These are phyloP conservation scores for Paraurostyla sp. DNA, from an alignment of 73 alveolate species.

Conservation along the genomic window DNA sequence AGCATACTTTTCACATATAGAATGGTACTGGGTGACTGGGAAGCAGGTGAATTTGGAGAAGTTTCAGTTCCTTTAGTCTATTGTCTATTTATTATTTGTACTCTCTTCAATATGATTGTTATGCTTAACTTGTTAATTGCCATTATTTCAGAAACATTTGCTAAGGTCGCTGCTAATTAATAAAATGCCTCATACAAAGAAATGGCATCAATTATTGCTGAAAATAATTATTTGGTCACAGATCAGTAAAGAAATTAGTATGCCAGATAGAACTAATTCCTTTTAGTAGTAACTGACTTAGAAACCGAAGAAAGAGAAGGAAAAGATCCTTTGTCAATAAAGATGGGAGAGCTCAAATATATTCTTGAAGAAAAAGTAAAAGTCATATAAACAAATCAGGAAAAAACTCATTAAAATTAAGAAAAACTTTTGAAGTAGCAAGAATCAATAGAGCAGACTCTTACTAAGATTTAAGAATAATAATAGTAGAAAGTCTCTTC, in stretches of 20 bases:
- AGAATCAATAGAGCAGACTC: too few relatives aligned
- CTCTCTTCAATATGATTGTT: slow-evolving; percentile 27
- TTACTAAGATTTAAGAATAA: too few relatives aligned
- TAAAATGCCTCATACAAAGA: not conserved
- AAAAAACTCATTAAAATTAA: too few relatives aligned
- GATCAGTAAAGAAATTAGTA: not conserved
- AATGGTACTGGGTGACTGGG: not conserved
- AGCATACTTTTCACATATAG: not conserved
- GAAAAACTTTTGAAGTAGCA: too few relatives aligned
- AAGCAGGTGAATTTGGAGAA: not conserved
- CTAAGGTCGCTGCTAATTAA: not conserved
- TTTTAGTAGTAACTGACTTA: not conserved
- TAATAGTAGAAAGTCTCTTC: too few relatives aligned
- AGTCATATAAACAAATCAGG: too few relatives aligned
- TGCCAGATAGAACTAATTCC: not conserved
- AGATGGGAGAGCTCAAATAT: too few relatives aligned
- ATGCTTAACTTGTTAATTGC: slow-evolving; percentile 44
- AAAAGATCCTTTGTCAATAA: too few relatives aligned
- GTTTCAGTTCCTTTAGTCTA: not conserved
- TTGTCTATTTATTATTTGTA: not conserved
- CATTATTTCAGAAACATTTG: not conserved
- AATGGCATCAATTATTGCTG: slow-evolving; percentile 32
- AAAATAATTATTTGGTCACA: slow-evolving; percentile 9
- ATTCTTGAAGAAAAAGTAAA: too few relatives aligned
- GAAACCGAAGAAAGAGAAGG: too few relatives aligned